These are phyloP conservation scores for Gillenia trifoliata DNA, from an alignment of 306 rosid species.

Conservation along the genomic window DNA sequence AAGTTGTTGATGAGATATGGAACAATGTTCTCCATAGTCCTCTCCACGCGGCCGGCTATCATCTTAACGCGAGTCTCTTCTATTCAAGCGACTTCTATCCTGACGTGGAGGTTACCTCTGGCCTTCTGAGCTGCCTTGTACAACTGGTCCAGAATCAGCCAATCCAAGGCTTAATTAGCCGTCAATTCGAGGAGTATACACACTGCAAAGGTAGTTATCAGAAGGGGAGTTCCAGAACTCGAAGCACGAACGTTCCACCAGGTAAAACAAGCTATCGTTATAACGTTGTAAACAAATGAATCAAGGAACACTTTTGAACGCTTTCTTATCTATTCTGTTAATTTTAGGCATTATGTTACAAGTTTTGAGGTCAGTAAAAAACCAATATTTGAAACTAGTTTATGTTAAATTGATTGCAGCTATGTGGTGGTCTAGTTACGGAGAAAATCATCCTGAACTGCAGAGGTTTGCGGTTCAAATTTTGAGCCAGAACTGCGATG, in stretches of 20 bases:
- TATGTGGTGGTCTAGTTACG: conserved; percentile 20
- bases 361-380: neutral
- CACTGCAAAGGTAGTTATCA: conserved; percentile 12
- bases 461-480: conserved; percentile 24
- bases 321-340: neutral
- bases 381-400: neutral
- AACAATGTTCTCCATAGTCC: conserved; percentile 23
- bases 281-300: neutral
- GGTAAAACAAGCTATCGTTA: conserved; percentile 1
- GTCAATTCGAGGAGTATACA: conserved; percentile 18
- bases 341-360: neutral
- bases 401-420: conserved; percentile 14
- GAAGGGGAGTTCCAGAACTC: conserved; percentile 3
- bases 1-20: conserved; percentile 22
- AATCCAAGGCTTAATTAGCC: conserved; percentile 9
- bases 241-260: conserved; percentile 1
- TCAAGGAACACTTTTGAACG: neutral
- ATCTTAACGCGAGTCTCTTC: conserved; percentile 23
- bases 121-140: conserved; percentile 16
- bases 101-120: conserved; percentile 25
- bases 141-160: conserved; percentile 4
- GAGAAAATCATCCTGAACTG: conserved; percentile 20
- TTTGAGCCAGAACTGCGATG: conserved; percentile 25
- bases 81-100: conserved; percentile 14
- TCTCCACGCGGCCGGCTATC: conserved; percentile 22